Conservation (phyloP, 192 early-diverging fungal genomes). For the Ambispora gerdemannii region DNA sequence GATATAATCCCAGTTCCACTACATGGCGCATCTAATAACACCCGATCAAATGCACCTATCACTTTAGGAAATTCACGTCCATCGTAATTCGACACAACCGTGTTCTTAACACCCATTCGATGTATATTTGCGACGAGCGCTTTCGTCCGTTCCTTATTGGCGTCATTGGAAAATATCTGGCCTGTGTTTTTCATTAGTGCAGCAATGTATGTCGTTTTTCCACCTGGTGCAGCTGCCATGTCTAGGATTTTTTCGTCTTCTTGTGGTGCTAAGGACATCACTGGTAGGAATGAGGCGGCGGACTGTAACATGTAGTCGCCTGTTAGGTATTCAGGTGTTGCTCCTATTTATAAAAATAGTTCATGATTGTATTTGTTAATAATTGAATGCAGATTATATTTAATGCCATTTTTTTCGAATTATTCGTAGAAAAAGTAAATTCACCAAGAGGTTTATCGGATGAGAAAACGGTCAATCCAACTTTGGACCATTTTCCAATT, state of each 20-base stretch:
- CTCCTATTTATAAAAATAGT: slow-evolving; percentile 53
- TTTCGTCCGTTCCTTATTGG: slow-evolving; percentile 89
- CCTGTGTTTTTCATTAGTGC: slow-evolving; percentile 98
- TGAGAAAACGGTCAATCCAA: slow-evolving; percentile 95
- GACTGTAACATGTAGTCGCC: slow-evolving; percentile 99
- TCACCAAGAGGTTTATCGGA: slow-evolving; percentile 70
- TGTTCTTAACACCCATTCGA: slow-evolving; percentile 82
- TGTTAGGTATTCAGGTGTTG: slow-evolving; percentile 97
- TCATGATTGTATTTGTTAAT: not conserved
- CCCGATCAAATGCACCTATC: slow-evolving; percentile 97
- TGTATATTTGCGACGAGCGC: slow-evolving; percentile 90
- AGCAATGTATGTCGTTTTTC: slow-evolving; percentile 95
- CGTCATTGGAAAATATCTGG: slow-evolving; percentile 95
- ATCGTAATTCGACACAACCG: slow-evolving; percentile 93
- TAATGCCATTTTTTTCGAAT: no score
- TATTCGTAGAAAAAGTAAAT: slow-evolving; percentile 11
- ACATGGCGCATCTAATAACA: slow-evolving; percentile 97
- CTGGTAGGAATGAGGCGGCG: slow-evolving; percentile 95
- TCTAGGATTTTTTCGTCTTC: slow-evolving; percentile 93
- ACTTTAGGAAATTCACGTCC: slow-evolving; percentile 95
- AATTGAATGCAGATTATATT: not conserved
- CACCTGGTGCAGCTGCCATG: slow-evolving; percentile 98
- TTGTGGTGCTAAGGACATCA: slow-evolving; percentile 92
- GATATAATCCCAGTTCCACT: slow-evolving; percentile 98
- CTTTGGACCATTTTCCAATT: slow-evolving; percentile 98